These are phyloP conservation scores for Beauveria rudraprayagi DNA, from an alignment of 2,329 filamentous ascomycete genomes.

Conservation along the genomic window DNA sequence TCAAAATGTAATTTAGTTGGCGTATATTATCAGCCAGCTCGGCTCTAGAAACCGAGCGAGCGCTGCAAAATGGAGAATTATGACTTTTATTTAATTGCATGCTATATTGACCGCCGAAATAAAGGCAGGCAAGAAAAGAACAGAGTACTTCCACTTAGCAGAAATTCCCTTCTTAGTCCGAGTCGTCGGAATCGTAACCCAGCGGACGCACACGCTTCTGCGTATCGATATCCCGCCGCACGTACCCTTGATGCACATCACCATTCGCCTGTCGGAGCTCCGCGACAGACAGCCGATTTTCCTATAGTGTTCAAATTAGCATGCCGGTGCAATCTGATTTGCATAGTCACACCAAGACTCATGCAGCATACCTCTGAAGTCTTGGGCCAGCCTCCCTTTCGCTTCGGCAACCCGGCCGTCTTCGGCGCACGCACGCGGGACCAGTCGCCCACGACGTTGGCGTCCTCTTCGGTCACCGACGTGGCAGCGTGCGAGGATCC, in stretches of 20 bases:
- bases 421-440: neutral
- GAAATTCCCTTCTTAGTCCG: neutral
- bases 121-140: no score
- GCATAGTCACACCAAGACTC: neutral
- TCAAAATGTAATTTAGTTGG: constrained; percentile 2
- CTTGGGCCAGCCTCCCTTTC: neutral
- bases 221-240: neutral
- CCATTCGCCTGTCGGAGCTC: neutral
- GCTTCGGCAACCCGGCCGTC: neutral
- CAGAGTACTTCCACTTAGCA: no score
- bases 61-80: neutral
- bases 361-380: neutral
- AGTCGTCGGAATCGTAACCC: neutral
- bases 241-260: neutral
- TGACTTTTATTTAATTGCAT: neutral
- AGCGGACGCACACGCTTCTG: neutral
- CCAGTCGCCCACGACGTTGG: constrained; percentile 6
- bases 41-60: neutral
- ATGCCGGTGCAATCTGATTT: no score
- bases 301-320: neutral
- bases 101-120: no score
- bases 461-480: neutral
- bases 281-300: neutral
- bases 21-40: neutral
- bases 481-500: neutral